A percentile compares a stretch with the other conserved stretches of the same genome.
These are phyloP conservation scores for Amanita muscaria DNA, from an alignment of 768 basidiomycete species.

Conservation along the genomic window DNA sequence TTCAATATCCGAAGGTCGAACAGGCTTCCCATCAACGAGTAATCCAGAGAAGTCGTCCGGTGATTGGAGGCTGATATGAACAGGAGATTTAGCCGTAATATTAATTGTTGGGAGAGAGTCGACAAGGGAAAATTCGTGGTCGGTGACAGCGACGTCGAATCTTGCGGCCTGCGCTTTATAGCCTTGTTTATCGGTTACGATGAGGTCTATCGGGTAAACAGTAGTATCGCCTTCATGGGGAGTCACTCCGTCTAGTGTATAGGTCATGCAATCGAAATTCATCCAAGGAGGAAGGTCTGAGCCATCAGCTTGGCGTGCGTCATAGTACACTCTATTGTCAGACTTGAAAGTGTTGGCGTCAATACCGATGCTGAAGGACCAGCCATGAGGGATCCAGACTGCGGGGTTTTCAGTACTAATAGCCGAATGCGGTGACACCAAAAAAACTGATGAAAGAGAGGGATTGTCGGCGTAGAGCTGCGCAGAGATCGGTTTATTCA, in stretches of 20 bases:
- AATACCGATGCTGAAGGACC: conserved; percentile 91
- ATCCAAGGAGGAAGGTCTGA: conserved; percentile 70
- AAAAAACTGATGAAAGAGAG: conserved; percentile 70
- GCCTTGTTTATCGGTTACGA: conserved; percentile 66
- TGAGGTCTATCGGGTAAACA: conserved; percentile 44
- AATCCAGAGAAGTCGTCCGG: conserved; percentile 55
- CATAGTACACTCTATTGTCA: conserved; percentile 46
- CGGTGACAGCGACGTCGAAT: conserved; percentile 61
- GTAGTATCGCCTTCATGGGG: conserved; percentile 40
- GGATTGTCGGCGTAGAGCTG: conserved; percentile 56
- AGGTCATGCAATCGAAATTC: conserved; percentile 50
- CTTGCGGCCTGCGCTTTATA: conserved; percentile 50
- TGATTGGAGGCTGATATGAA: conserved; percentile 45
- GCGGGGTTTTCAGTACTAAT: conserved; percentile 41
- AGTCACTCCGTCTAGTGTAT: conserved; percentile 75
- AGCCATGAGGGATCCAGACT: conserved; percentile 66
- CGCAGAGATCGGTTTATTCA: conserved; percentile 42
- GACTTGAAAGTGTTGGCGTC: conserved; percentile 51
- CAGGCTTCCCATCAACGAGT: conserved; percentile 48
- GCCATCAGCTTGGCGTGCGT: conserved; percentile 57
- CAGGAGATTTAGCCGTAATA: conserved; percentile 47
- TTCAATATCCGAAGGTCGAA: conserved; percentile 52
- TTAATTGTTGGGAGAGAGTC: conserved; percentile 58
- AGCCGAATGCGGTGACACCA: conserved; percentile 51
- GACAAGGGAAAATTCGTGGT: conserved; percentile 55